Percentiles rank a stretch among this genome's conserved stretches.
Conservation (phyloP, 75 land plant species). For the Larix kaempferi region DNA sequence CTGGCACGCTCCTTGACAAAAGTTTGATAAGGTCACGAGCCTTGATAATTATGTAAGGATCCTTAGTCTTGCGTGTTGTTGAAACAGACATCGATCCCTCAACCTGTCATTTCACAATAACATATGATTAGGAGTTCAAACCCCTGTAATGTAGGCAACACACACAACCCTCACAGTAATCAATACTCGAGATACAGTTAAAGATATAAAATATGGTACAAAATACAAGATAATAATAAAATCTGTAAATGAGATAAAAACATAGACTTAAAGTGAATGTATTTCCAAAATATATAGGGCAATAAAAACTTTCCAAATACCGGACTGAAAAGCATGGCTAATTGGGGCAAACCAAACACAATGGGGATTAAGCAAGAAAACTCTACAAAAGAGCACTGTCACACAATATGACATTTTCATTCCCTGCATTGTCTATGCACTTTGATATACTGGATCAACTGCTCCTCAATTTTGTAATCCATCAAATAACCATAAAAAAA, state of each 20-base stretch:
- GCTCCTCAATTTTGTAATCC: not conserved
- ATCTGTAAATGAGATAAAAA: not conserved
- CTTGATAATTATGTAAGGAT: constrained; percentile 87
- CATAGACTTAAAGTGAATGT: not conserved
- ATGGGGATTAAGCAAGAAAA: not conserved
- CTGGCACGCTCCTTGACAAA: constrained; percentile 91
- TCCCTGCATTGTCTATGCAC: not conserved
- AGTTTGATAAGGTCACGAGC: constrained; percentile 91
- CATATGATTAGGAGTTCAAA: not conserved
- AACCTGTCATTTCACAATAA: constrained; percentile 38
- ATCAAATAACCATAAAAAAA: not conserved
- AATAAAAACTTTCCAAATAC: not conserved
- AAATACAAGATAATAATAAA: not conserved
- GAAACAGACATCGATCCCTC: constrained; percentile 95
- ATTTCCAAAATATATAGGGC: no score
- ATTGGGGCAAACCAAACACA: not conserved
- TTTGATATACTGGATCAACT: not conserved
- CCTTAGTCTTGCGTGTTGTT: constrained; percentile 89
- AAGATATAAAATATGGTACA: not conserved
- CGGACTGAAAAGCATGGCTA: not conserved
- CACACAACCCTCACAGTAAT: not conserved
- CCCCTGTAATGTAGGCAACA: not conserved
- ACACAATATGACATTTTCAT: not conserved
- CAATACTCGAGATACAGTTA: not conserved
- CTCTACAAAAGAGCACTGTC: not conserved